Evolutionary conservation across 805 yeast species (phyloP).

Genomic region (Saccharomycopsis sp.): DNA sequence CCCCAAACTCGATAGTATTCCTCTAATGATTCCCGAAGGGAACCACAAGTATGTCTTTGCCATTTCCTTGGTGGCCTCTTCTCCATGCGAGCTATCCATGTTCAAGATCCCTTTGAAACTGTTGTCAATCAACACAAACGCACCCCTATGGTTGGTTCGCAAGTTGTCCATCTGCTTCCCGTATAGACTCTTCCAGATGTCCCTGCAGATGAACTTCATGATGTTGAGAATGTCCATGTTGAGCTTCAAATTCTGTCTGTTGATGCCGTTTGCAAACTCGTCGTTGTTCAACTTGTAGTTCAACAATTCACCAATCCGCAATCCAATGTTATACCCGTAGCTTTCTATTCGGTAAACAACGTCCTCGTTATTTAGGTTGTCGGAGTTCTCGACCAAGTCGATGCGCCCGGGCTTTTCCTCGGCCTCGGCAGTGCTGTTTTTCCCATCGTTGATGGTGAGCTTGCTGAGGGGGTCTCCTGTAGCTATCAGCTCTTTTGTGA

Average conservation of each 20-base stretch:
- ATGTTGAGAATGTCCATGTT: slow-evolving; percentile 65
- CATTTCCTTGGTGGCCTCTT: slow-evolving; percentile 35
- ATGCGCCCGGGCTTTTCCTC: slow-evolving; percentile 10
- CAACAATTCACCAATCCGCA: slow-evolving; percentile 41
- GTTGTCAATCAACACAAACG: slow-evolving; percentile 60
- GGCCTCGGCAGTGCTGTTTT: slow-evolving; percentile 27
- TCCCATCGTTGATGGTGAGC: slow-evolving; percentile 25
- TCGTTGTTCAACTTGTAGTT: slow-evolving; percentile 30
- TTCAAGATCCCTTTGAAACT: slow-evolving; percentile 45
- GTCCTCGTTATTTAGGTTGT: slow-evolving; percentile 35
- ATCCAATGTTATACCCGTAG: slow-evolving; percentile 65
- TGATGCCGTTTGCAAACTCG: slow-evolving; percentile 30
- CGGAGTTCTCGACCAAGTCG: slow-evolving; percentile 29
- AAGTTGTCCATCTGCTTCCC: slow-evolving; percentile 86
- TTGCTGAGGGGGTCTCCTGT: slow-evolving; percentile 15
- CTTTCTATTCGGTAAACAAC: slow-evolving; percentile 52
- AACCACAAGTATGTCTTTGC: slow-evolving; percentile 51
- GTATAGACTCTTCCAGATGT: slow-evolving; percentile 75
- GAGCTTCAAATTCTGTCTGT: slow-evolving; percentile 32
- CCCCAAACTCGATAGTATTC: slow-evolving; percentile 61
- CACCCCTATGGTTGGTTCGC: slow-evolving; percentile 78
- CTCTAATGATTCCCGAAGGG: slow-evolving; percentile 70
- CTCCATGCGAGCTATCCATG: slow-evolving; percentile 39
- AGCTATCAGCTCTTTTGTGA: slow-evolving; percentile 18
- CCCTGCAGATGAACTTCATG: slow-evolving; percentile 88